phyloP scores from a whole-genome alignment of 129 eudicot species.

The Oenanthe sinensis region DNA sequence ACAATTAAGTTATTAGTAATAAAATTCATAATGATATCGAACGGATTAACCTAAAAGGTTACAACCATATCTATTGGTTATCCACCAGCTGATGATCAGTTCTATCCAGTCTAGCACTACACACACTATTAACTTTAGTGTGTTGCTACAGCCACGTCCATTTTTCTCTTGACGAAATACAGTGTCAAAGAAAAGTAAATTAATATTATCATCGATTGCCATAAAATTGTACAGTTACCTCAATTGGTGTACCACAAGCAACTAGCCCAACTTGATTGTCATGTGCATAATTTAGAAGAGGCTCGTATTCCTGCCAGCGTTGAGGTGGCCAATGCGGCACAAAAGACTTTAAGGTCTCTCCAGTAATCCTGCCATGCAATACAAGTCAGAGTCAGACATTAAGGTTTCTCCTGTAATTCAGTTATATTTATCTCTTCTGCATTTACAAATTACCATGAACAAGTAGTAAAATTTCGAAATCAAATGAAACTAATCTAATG shows the following conservation, averaged over 20 bases:
- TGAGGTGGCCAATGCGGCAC: conserved; percentile 87
- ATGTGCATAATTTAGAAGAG: conserved; percentile 74
- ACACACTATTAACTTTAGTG: background rate
- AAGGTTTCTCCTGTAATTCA: background rate
- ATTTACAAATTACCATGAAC: background rate
- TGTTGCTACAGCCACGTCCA: background rate
- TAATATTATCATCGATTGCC: background rate
- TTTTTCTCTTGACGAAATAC: background rate
- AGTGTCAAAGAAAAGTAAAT: background rate
- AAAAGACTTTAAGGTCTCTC: conserved; percentile 55
- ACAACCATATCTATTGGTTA: background rate
- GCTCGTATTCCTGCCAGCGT: conserved; percentile 91
- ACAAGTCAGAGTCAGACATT: conserved; percentile 1
- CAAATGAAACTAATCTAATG: background rate
- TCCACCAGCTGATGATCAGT: background rate
- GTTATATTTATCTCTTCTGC: background rate
- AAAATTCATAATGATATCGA: too few relatives aligned
- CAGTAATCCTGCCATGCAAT: conserved; percentile 57
- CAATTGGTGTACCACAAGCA: conserved; percentile 91
- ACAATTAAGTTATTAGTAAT: too few relatives aligned
- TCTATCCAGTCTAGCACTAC: background rate
- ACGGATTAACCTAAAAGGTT: background rate
- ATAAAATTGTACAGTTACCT: conserved; percentile 37
- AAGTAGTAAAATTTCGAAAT: background rate
- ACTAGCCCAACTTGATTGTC: conserved; percentile 59